A percentile compares a stretch with the other conserved stretches of the same genome.
Conservation (phyloP, 2,329 filamentous ascomycete species). For the Gnomoniopsis sp. region DNA sequence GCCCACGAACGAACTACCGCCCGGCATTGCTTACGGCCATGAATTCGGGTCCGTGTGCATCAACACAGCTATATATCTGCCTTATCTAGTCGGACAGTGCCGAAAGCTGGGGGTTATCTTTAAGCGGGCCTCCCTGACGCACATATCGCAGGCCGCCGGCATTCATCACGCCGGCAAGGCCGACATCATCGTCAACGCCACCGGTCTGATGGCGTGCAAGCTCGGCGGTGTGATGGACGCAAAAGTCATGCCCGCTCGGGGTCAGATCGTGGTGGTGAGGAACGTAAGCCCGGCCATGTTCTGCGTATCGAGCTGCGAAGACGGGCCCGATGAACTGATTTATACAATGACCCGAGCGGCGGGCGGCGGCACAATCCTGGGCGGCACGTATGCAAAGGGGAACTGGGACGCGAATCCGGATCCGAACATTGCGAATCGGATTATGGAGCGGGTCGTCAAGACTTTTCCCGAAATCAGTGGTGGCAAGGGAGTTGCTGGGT, state of each 20-base stretch:
- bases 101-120: conserved; percentile 68
- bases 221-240: conserved; percentile 80
- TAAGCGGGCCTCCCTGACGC: conserved; percentile 59
- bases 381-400: conserved; percentile 77
- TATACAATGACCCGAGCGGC: conserved; percentile 82
- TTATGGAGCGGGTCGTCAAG: conserved; percentile 75
- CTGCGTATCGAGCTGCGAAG: conserved; percentile 67
- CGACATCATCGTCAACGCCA: conserved; percentile 78
- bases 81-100: conserved; percentile 81
- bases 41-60: conserved; percentile 85
- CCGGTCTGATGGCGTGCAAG: conserved; percentile 69
- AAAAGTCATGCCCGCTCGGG: conserved; percentile 71
- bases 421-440: conserved; percentile 72
- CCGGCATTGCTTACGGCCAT: conserved; percentile 67
- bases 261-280: conserved; percentile 79
- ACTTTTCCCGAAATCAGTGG: conserved; percentile 61
- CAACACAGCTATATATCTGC: conserved; percentile 83
- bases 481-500: conserved; percentile 65
- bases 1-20: conserved; percentile 53
- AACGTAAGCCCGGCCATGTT: conserved; percentile 73
- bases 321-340: conserved; percentile 66
- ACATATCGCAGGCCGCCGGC: conserved; percentile 67
- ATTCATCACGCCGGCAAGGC: conserved; percentile 56
- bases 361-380: conserved; percentile 78
- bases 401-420: conserved; percentile 80